Conservation (phyloP, 768 basidiomycete species). For the Polyporus arcularius region DNA sequence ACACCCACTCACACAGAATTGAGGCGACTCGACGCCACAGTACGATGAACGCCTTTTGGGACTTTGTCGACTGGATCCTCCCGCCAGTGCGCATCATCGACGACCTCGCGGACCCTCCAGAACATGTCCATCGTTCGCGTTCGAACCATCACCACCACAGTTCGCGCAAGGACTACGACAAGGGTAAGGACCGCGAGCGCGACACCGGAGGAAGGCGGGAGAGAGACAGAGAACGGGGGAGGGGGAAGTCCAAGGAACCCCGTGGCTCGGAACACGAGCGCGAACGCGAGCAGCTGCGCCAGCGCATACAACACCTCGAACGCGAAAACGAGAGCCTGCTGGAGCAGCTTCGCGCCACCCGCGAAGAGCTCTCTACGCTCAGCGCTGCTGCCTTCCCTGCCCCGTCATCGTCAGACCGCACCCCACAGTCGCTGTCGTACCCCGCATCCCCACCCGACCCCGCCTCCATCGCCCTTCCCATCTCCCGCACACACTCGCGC, state of each 20-base stretch:
- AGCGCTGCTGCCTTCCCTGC: conserved; percentile 18
- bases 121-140: conserved; percentile 18
- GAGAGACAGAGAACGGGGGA: conserved; percentile 7
- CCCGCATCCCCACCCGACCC: not conserved
- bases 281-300: conserved; percentile 22
- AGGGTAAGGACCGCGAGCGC: conserved; percentile 1
- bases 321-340: conserved; percentile 29
- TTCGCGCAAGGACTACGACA: conserved; percentile 12
- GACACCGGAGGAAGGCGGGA: not conserved
- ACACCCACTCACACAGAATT: not conserved
- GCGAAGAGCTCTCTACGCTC: conserved; percentile 20
- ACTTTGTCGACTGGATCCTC: conserved; percentile 32
- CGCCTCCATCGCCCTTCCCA: not conserved
- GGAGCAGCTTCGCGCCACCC: conserved; percentile 20
- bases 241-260: conserved; percentile 14
- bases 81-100: conserved; percentile 32
- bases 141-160: conserved; percentile 13
- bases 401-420: conserved; percentile 16
- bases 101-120: conserved; percentile 28
- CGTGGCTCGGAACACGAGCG: conserved; percentile 16
- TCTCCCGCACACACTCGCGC: not conserved
- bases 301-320: conserved; percentile 24
- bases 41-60: conserved; percentile 32
- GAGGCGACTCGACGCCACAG: conserved; percentile 1
- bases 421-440: conserved; percentile 1